Base-by-base conservation (phyloP, 495 filamentous ascomycete species). In the Jackrogersella multiformis region DNA sequence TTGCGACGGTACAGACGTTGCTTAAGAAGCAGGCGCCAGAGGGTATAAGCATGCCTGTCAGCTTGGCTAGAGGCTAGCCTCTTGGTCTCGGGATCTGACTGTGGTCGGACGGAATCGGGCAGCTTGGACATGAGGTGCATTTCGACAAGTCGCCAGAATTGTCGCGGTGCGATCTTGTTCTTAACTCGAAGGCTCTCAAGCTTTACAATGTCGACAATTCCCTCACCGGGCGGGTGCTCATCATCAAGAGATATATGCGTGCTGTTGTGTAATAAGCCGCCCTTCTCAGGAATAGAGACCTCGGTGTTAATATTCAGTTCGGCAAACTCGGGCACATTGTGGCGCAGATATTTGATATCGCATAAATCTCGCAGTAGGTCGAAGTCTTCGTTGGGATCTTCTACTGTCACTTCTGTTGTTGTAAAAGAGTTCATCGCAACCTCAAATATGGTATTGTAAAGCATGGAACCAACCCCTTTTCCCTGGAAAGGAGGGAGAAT, bases 301-400 rank as follows among this genome's bases (percentile, higher is more conserved):
- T 48, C 53, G 8, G 79, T 84, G 70, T 88, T 81, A 65, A 90
- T 72, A 34, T 74, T 76, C 7, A 92, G 78, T 0, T 75, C 65
- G 2, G 68, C 70, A 73, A 90, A 90, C 12, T 80, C 81, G 1
- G 84, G 78, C 2, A 84, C 60, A 4, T 69, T 80, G 24, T 61
- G 67, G 30, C 82, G 82, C 4, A 98, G 81, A 53, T 89, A 88
- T 20, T 85, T 81, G 38, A 94, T 83, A 73, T 99, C 95, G 61
- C 88, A 88, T 34, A 89, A 82, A 76, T 98, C 94, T 39, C 95
- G 88, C 42, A 99, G 82, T 58, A 93, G 88, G 74, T 97, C 93
- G 68, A 99, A 99, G 12, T 89, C 88, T 74, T 98, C 94, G 71
- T 93, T 97, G 0, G 95, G 95, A 69, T 98, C 94, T 77, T 99